A percentile compares a stretch with the other conserved stretches of the same genome.
Evolutionary conservation across 345 rosid genomes (phyloP).

Genomic region (Linum tenue): DNA sequence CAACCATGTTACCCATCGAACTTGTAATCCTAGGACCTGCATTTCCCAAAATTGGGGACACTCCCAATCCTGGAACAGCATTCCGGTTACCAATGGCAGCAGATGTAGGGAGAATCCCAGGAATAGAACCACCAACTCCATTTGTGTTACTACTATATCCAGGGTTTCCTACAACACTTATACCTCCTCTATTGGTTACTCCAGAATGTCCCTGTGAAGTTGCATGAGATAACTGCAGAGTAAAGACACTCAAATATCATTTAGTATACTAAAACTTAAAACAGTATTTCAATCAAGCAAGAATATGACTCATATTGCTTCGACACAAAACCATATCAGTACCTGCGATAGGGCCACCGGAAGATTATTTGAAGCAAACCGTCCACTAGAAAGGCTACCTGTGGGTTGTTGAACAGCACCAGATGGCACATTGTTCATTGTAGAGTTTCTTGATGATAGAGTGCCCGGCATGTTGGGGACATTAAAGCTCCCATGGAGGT

Average conservation of each 20-base stretch:
- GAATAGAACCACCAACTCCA: conserved; percentile 87
- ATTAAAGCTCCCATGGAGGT: conserved; percentile 83
- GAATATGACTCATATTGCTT: background rate
- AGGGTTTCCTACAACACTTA: conserved; percentile 78
- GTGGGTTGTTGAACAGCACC: conserved; percentile 85
- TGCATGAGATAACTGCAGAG: conserved; percentile 73
- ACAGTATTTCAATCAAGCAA: background rate
- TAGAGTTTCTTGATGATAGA: conserved; percentile 80
- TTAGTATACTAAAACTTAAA: background rate
- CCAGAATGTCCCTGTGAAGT: conserved; percentile 91
- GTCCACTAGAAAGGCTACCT: conserved; percentile 79
- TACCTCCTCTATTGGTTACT: conserved; percentile 82
- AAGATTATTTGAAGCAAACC: conserved; percentile 77
- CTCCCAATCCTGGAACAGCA: conserved; percentile 83
- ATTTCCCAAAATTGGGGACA: conserved; percentile 81
- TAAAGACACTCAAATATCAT: conserved; percentile 9
- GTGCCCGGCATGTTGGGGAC: conserved; percentile 83
- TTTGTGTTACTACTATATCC: conserved; percentile 75
- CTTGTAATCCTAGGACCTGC: conserved; percentile 77
- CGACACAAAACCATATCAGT: conserved; percentile 7
- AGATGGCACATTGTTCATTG: conserved; percentile 64
- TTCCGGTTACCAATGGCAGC: conserved; percentile 68
- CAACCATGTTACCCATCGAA: conserved; percentile 90
- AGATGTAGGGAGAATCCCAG: conserved; percentile 91
- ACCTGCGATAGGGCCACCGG: conserved; percentile 96